phyloP scores from a whole-genome alignment of 192 early-diverging fungal genomes.

The Backusella parvicylindrica region DNA sequence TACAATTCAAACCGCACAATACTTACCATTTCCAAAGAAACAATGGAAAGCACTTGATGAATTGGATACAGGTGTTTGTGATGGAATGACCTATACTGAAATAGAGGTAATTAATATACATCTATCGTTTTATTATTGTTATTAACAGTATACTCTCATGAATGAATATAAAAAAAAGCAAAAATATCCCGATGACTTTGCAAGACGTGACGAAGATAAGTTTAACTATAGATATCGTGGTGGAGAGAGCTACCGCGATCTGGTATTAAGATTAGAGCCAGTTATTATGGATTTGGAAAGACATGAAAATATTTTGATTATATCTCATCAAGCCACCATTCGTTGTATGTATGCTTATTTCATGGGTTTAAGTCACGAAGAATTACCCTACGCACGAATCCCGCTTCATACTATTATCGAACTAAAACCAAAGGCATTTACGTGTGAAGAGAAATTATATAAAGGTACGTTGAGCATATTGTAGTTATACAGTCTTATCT shows the following conservation, averaged over 20 bases:
- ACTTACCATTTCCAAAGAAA: constrained; percentile 81
- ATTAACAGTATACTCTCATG: background rate
- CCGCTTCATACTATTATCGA: constrained; percentile 96
- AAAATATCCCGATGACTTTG: constrained; percentile 89
- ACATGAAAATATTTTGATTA: constrained; percentile 91
- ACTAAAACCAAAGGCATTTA: constrained; percentile 92
- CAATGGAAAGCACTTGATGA: constrained; percentile 98
- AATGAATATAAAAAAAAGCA: constrained; percentile 28
- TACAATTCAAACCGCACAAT: constrained; percentile 84
- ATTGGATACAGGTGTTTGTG: constrained; percentile 95
- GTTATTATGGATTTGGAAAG: constrained; percentile 98
- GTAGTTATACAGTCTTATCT: background rate
- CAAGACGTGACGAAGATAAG: constrained; percentile 91
- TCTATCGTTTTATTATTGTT: no score
- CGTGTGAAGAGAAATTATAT: constrained; percentile 88
- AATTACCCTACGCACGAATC: constrained; percentile 96
- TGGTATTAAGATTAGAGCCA: constrained; percentile 93
- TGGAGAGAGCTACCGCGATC: constrained; percentile 88
- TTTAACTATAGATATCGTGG: constrained; percentile 85
- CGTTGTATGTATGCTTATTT: constrained; percentile 98
- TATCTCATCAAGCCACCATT: constrained; percentile 96
- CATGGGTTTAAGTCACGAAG: constrained; percentile 85
- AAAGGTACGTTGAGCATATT: constrained; percentile 31
- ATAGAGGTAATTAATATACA: constrained; percentile 60
- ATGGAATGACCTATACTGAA: constrained; percentile 97